These are phyloP conservation scores for Quercus ilex DNA, from an alignment of 306 rosid genomes.

Conservation along the genomic window DNA sequence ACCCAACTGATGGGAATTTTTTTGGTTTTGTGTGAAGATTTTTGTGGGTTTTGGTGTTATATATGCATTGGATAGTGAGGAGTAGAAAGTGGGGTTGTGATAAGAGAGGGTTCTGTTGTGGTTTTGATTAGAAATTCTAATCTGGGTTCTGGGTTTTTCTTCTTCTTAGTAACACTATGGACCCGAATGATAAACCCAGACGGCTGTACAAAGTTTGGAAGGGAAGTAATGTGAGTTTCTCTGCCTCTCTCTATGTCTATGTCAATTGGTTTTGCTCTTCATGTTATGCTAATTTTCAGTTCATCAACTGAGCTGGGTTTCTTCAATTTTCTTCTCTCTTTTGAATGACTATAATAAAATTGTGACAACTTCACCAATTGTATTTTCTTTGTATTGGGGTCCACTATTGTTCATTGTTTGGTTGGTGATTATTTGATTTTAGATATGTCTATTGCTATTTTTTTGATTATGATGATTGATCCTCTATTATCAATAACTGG, in stretches of 20 bases:
- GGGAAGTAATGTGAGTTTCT: slow-evolving; percentile 79
- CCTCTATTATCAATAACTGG: background rate
- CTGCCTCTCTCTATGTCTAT: background rate
- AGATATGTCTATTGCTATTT: background rate
- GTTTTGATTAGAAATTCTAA: slow-evolving; percentile 31
- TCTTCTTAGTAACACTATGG: slow-evolving; percentile 24
- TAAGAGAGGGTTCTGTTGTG: slow-evolving; percentile 24
- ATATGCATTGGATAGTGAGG: slow-evolving; percentile 35
- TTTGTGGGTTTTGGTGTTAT: slow-evolving; percentile 8
- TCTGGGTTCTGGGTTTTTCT: slow-evolving; percentile 38
- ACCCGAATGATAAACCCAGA: slow-evolving; percentile 32
- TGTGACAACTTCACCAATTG: background rate
- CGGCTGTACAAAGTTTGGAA: slow-evolving; percentile 91
- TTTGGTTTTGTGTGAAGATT: slow-evolving; percentile 10
- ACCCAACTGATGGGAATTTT: background rate
- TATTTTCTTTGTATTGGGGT: background rate
- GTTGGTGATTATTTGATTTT: background rate
- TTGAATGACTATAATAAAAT: background rate
- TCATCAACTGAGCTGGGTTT: background rate
- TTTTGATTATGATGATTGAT: background rate
- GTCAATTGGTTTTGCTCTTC: slow-evolving; percentile 17
- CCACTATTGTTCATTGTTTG: background rate
- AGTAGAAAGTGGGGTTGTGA: slow-evolving; percentile 26
- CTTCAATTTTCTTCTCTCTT: background rate
- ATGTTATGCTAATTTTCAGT: background rate